Evolutionary conservation across 805 yeast species (phyloP).

Genomic region (Candida broadrunensis): DNA sequence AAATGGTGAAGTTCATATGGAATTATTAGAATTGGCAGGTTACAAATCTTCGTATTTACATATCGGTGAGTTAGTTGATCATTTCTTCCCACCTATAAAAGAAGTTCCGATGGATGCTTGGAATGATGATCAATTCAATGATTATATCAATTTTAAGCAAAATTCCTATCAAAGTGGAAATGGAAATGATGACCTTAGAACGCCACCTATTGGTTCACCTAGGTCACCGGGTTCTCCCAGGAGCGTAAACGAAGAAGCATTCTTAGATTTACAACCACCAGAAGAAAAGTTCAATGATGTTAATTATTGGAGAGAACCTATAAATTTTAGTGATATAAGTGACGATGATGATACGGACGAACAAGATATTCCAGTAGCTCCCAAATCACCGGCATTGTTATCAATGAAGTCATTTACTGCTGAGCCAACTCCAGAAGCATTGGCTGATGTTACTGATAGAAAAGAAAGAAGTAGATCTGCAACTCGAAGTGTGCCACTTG

Average conservation of each 20-base stretch:
- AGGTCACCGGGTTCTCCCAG: slow-evolving; percentile 24
- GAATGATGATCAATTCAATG: slow-evolving; percentile 34
- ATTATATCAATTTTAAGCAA: slow-evolving; percentile 19
- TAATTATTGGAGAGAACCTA: slow-evolving; percentile 88
- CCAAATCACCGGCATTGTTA: slow-evolving; percentile 15
- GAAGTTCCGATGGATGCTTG: slow-evolving; percentile 30
- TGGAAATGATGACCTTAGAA: neutral
- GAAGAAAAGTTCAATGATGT: slow-evolving; percentile 78
- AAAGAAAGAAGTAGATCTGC: slow-evolving; percentile 11
- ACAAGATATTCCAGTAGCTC: slow-evolving; percentile 7
- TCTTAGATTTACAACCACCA: slow-evolving; percentile 26
- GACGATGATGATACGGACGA: slow-evolving; percentile 43
- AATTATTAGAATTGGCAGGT: slow-evolving; percentile 89
- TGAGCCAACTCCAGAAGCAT: slow-evolving; percentile 4
- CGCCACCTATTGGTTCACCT: slow-evolving; percentile 10
- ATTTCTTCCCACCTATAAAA: slow-evolving; percentile 83
- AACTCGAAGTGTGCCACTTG: slow-evolving; percentile 8
- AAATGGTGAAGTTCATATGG: slow-evolving; percentile 97
- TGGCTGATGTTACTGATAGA: slow-evolving; percentile 5
- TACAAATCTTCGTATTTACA: slow-evolving; percentile 82
- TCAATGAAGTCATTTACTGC: slow-evolving; percentile 11
- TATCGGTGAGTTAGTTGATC: slow-evolving; percentile 93
- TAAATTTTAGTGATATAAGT: slow-evolving; percentile 58
- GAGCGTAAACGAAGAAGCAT: slow-evolving; percentile 30
- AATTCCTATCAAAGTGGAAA: slow-evolving; percentile 10